Base-by-base conservation (phyloP, 2,329 filamentous ascomycete species). In the Ophioceras dolichostomum region DNA sequence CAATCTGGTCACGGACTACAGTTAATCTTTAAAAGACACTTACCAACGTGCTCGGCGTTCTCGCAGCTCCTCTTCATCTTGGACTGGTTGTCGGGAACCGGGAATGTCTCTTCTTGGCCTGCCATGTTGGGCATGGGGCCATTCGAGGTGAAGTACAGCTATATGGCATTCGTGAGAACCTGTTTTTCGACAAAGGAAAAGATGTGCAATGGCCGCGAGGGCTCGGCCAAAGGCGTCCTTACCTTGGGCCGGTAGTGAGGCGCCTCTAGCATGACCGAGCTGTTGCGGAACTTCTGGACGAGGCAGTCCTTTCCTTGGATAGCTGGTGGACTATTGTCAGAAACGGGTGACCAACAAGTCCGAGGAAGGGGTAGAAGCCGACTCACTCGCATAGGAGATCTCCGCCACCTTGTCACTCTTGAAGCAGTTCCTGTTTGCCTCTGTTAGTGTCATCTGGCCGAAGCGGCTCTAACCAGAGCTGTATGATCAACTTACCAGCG, bases 281-380 rank as follows among this genome's bases (percentile, higher is more conserved):
- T 94, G 62, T 98, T 98, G 26, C 91, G 79, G 53, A 98, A 98
- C 54, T 96, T 95, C 56, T 93, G 83, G 6, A 95, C 76, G 0
- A 96, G 68, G 45, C 85, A 89, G 52, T 94, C 87, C 44, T 82
- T 81, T 32, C 91, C 91, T 63, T 98, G 91, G 41, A 94, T 89
- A 10, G 88, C 83, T 87, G 40, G 30, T 34, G 16, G 10, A 9
- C 51, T 29, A 47, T 39, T 37, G 36, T 63, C 39, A 62, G 51
- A 34, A 44, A 38, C n/a, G n/a, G n/a, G 36, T 36, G 5, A 26
- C 2, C 13, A 10, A 18, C 5, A 29, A 18, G 21, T 8, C 5
- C 21, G 17, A n/a, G 18, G 14, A 19, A 32, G 7, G 17, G 13
- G 30, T 18, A 18, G 17, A 13, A n/a, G n/a, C 2, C n/a, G 7